Percentiles rank a stretch among this genome's conserved stretches.
These are phyloP conservation scores for Nidularia sp. DNA, from an alignment of 768 basidiomycete species.

Conservation along the genomic window DNA sequence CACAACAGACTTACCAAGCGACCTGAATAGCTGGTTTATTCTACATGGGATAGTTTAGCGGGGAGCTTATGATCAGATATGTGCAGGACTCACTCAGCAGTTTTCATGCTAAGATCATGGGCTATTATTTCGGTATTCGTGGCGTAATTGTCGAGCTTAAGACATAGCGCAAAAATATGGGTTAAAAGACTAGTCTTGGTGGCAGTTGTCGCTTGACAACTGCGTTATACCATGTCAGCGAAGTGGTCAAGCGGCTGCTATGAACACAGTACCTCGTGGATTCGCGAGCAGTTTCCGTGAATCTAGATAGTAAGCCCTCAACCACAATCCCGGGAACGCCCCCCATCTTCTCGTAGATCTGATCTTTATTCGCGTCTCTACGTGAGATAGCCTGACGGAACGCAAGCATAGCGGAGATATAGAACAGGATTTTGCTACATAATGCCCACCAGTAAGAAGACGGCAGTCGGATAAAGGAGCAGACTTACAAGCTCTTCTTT, in stretches of 20 bases:
- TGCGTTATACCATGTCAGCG: background rate
- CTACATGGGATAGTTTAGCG: constrained; percentile 14
- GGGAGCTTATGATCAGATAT: background rate
- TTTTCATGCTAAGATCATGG: constrained; percentile 65
- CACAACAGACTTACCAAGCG: constrained; percentile 46
- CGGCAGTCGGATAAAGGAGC: constrained; percentile 1
- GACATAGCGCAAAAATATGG: constrained; percentile 77
- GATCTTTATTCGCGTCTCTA: constrained; percentile 42
- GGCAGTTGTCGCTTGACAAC: constrained; percentile 51
- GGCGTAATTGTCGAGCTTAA: constrained; percentile 75
- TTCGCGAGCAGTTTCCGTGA: constrained; percentile 72
- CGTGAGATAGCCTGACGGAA: constrained; percentile 47
- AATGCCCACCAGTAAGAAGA: constrained; percentile 1
- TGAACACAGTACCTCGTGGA: constrained; percentile 49
- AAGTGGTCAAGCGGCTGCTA: no score
- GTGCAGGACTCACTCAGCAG: constrained; percentile 50
- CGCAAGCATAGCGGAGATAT: constrained; percentile 78
- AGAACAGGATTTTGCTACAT: constrained; percentile 68
- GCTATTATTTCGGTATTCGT: constrained; percentile 68
- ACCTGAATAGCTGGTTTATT: constrained; percentile 69
- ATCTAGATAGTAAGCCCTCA: constrained; percentile 73
- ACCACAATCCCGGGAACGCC: constrained; percentile 60
- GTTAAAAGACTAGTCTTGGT: constrained; percentile 71
- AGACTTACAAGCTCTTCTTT: constrained; percentile 57
- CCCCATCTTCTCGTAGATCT: constrained; percentile 51